Evolutionary conservation across 768 basidiomycete species (phyloP).

Genomic region (Leccinum broughii): DNA sequence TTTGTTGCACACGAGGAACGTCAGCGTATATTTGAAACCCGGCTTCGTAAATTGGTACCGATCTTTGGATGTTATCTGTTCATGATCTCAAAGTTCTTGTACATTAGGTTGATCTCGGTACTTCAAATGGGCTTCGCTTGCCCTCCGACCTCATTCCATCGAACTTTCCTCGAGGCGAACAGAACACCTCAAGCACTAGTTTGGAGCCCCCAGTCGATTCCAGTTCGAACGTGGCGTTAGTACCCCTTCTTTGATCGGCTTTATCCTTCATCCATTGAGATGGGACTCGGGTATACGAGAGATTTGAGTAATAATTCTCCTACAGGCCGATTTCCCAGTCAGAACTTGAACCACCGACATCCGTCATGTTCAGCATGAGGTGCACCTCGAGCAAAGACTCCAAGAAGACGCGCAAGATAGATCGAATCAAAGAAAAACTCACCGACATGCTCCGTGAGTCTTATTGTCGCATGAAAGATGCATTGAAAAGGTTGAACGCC

Average conservation of each 20-base stretch:
- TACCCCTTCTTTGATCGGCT: not conserved
- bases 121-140: not conserved
- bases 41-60: slow-evolving; percentile 1
- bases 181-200: not conserved
- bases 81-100: not conserved
- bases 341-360: too few relatives aligned
- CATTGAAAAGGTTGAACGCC: not conserved
- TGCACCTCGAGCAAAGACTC: not conserved
- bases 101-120: not conserved
- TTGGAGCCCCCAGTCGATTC: not conserved
- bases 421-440: not conserved
- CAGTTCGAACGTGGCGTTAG: not conserved
- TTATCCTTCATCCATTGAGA: not conserved
- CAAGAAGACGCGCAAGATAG: not conserved
- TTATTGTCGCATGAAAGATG: not conserved
- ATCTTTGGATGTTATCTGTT: too few relatives aligned
- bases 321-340: not conserved
- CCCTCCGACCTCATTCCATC: not conserved
- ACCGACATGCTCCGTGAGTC: not conserved
- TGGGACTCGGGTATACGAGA: too few relatives aligned
- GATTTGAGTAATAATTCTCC: not conserved
- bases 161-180: not conserved
- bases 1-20: not conserved
- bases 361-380: too few relatives aligned
- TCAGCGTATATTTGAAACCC: slow-evolving; percentile 1